These are phyloP conservation scores for Auricularia sp. DNA, from an alignment of 768 basidiomycete genomes.

Conservation along the genomic window DNA sequence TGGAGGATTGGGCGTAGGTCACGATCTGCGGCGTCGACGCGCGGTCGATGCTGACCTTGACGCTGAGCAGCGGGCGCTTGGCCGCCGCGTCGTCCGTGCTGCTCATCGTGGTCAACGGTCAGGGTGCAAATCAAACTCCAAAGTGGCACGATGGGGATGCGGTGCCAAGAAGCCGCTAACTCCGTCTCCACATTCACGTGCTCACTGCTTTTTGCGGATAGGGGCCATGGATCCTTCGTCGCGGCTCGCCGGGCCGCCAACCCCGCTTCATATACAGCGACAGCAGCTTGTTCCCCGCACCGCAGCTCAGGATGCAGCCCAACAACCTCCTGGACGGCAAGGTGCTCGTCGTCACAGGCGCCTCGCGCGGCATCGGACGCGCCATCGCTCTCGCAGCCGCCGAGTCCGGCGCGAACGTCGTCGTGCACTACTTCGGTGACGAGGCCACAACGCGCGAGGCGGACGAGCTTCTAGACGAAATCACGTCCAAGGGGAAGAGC, in stretches of 20 bases:
- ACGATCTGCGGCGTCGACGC: neutral
- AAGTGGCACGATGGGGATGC: neutral
- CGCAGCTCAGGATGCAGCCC: slow-evolving; percentile 2
- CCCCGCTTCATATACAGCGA: neutral
- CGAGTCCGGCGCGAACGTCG: slow-evolving; percentile 52
- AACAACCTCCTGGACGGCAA: slow-evolving; percentile 26
- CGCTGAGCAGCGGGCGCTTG: neutral
- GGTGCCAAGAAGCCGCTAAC: neutral
- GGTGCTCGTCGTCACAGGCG: slow-evolving; percentile 60
- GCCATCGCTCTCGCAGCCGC: slow-evolving; percentile 58
- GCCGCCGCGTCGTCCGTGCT: neutral
- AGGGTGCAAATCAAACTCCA: neutral
- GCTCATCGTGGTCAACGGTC: neutral
- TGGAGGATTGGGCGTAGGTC: neutral
- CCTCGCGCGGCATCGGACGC: slow-evolving; percentile 65
- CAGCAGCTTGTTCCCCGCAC: neutral
- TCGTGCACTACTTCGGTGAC: slow-evolving; percentile 62
- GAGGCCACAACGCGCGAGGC: slow-evolving; percentile 41
- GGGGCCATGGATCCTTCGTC: neutral
- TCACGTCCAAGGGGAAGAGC: slow-evolving; percentile 29
- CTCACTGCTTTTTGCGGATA: neutral
- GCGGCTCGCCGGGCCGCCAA: no score
- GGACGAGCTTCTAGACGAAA: slow-evolving; percentile 32
- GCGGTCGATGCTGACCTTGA: neutral
- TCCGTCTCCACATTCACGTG: neutral